A percentile compares a stretch with the other conserved stretches of the same genome.
Evolutionary conservation across 495 filamentous ascomycete species (phyloP).

Genomic region (Aspergillus hancockii): DNA sequence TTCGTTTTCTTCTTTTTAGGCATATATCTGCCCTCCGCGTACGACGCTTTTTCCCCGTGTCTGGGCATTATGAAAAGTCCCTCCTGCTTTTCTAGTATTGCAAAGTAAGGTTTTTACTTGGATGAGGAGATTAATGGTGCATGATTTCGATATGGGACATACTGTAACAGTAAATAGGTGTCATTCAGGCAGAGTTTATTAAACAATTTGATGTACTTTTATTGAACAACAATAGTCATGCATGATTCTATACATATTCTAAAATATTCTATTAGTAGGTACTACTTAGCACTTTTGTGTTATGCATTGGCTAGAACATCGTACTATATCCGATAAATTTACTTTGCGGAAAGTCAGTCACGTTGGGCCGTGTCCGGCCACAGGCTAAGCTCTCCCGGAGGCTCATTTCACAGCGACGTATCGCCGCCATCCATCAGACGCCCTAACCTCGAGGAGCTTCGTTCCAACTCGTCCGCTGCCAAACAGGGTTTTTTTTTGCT

Average conservation of each 20-base stretch:
- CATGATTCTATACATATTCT: background rate
- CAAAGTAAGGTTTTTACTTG: conserved; percentile 12
- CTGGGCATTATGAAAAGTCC: conserved; percentile 1
- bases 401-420: background rate
- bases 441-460: background rate
- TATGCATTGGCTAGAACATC: too few species aligned
- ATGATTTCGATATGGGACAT: background rate
- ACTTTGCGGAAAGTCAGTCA: background rate
- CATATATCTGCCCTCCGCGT: conserved; percentile 8
- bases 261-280: background rate
- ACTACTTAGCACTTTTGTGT: too few species aligned
- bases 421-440: background rate
- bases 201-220: conserved; percentile 3
- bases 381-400: background rate
- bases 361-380: background rate
- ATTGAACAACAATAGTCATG: background rate
- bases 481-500: conserved; percentile 8
- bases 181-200: background rate
- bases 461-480: conserved; percentile 3
- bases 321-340: too few species aligned
- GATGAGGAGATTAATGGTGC: background rate
- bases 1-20: conserved; percentile 4
- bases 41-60: background rate
- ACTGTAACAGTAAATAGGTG: conserved; percentile 6
- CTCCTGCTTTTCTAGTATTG: conserved; percentile 6